Conservation (phyloP, 2,329 filamentous ascomycete species). For the Talaromyces marneffei region DNA sequence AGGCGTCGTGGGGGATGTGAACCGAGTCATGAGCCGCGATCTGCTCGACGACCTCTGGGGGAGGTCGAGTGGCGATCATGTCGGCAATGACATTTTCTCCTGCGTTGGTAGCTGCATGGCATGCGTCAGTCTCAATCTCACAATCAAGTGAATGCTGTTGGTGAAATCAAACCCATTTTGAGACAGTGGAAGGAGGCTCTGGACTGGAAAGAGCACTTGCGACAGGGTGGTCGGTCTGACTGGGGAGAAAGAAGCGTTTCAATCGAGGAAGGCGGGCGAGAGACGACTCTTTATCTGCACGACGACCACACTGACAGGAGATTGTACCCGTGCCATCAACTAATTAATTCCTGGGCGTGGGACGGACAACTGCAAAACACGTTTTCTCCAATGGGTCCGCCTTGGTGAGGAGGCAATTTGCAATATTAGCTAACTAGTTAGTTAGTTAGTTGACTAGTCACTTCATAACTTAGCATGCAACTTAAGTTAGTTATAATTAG, state of each 20-base stretch:
- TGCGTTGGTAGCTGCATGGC: slow-evolving; percentile 1
- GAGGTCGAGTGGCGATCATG: slow-evolving; percentile 11
- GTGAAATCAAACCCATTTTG: slow-evolving; percentile 11
- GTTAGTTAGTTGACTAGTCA: too few species aligned
- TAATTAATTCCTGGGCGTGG: background rate
- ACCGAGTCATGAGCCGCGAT: slow-evolving; percentile 9
- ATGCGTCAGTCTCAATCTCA: background rate
- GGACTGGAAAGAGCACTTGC: background rate
- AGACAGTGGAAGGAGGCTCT: background rate
- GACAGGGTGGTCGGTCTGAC: background rate
- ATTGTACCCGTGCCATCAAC: background rate
- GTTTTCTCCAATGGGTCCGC: background rate
- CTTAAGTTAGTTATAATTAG: too few species aligned
- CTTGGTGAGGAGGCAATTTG: background rate
- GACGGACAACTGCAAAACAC: background rate
- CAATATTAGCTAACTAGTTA: too few species aligned
- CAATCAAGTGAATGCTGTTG: background rate
- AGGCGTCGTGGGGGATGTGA: background rate
- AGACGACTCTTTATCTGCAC: background rate
- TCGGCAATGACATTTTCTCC: slow-evolving; percentile 11
- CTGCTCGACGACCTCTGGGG: slow-evolving; percentile 12
- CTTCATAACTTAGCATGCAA: too few species aligned
- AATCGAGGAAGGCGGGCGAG: background rate
- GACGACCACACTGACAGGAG: background rate
- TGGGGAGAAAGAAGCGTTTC: background rate